A percentile compares a stretch with the other conserved stretches of the same genome.
These are phyloP conservation scores for Cyclocybe cylindracea DNA, from an alignment of 768 basidiomycete genomes.

Conservation along the genomic window DNA sequence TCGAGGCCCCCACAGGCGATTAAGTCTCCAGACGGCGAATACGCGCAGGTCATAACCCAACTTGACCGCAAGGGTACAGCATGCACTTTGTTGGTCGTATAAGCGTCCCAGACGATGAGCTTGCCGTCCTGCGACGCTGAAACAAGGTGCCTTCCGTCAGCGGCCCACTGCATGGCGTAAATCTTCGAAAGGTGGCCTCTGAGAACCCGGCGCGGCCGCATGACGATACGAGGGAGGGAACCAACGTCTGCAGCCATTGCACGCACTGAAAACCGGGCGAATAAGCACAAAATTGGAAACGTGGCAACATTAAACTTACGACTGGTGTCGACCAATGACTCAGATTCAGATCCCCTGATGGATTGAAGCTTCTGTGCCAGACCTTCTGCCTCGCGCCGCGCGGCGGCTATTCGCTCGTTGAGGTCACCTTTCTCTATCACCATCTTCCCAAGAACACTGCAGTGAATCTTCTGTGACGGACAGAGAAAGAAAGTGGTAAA, in stretches of 20 bases:
- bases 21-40: conserved; percentile 96
- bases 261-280: conserved; percentile 60
- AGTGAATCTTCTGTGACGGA: too few relatives aligned
- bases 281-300: conserved; percentile 9
- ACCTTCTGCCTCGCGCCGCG: conserved; percentile 93
- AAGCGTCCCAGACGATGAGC: conserved; percentile 99
- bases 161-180: conserved; percentile 99
- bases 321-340: conserved; percentile 95
- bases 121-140: conserved; percentile 99
- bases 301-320: conserved; percentile 54
- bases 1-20: conserved; percentile 99
- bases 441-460: too few relatives aligned
- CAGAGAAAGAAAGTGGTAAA: too few relatives aligned
- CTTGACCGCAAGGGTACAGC: conserved; percentile 96
- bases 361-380: conserved; percentile 92
- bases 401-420: conserved; percentile 92
- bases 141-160: conserved; percentile 95
- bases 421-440: conserved; percentile 59
- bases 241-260: conserved; percentile 98
- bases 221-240: conserved; percentile 92
- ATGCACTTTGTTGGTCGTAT: conserved; percentile 99
- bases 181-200: conserved; percentile 99
- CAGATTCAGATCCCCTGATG: conserved; percentile 70
- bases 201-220: conserved; percentile 93
- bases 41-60: conserved; percentile 99